These are phyloP conservation scores for Aspergillus aculeatinus DNA, from an alignment of 2,329 filamentous ascomycete species.

Conservation along the genomic window DNA sequence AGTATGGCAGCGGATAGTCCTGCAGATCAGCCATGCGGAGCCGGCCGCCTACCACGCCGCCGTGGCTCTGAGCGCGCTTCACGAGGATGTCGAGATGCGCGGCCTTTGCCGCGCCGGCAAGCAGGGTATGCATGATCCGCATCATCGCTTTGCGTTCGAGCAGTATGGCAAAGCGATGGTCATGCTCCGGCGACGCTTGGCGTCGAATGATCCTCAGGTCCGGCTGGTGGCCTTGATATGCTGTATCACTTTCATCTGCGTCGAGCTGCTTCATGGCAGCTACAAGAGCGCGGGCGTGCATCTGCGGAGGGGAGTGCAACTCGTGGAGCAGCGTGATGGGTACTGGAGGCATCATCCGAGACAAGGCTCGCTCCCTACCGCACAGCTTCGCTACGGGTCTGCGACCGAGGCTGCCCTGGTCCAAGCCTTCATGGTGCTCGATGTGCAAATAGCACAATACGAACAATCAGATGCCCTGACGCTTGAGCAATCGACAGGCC, in stretches of 20 bases:
- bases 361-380: neutral
- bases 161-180: slow-evolving; percentile 5
- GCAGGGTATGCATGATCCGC: neutral
- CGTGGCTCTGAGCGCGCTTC: slow-evolving; percentile 7
- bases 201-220: slow-evolving; percentile 10
- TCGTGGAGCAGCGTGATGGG: neutral
- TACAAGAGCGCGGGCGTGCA: slow-evolving; percentile 8
- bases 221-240: slow-evolving; percentile 5
- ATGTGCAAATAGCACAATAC: slow-evolving; percentile 1
- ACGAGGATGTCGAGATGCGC: neutral
- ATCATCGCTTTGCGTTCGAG: slow-evolving; percentile 11
- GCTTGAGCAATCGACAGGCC: no score
- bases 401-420: neutral
- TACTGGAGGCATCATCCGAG: slow-evolving; percentile 3
- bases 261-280: slow-evolving; percentile 1
- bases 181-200: slow-evolving; percentile 1
- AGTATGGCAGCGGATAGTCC: slow-evolving; percentile 7
- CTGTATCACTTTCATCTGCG: slow-evolving; percentile 9
- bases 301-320: neutral
- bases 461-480: neutral
- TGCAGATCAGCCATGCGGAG: slow-evolving; percentile 4
- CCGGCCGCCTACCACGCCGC: slow-evolving; percentile 12
- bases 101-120: neutral
- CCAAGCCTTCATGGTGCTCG: slow-evolving; percentile 1
- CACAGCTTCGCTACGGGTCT: neutral